A percentile compares a stretch with the other conserved stretches of the same genome.
Conservation (phyloP, 2,329 filamentous ascomycete genomes). For the Curvularia eragrostidis region DNA sequence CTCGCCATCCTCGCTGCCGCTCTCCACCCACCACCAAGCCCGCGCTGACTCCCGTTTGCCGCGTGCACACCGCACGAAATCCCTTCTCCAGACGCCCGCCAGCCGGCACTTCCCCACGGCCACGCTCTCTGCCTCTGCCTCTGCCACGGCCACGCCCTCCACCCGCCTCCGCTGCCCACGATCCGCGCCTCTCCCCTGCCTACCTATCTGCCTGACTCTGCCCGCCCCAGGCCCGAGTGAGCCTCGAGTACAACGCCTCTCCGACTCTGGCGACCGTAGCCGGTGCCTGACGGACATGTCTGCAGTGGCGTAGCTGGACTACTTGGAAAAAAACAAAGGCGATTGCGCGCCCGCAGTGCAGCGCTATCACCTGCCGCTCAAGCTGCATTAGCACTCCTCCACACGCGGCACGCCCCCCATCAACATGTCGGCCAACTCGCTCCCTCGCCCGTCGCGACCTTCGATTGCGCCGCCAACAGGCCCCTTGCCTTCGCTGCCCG, state of each 20-base stretch:
- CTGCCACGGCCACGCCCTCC: not conserved
- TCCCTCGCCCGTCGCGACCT: constrained; percentile 69
- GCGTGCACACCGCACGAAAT: not conserved
- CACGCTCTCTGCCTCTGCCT: not conserved
- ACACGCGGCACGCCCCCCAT: constrained; percentile 12
- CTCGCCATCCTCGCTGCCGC: constrained; percentile 1
- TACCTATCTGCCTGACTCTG: no score
- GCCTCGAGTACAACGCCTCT: not conserved
- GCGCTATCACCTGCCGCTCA: constrained; percentile 10
- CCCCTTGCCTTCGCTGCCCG: constrained; percentile 75
- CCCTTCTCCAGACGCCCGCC: not conserved
- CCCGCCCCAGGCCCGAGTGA: no score
- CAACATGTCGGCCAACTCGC: constrained; percentile 61
- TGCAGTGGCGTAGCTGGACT: constrained; percentile 26
- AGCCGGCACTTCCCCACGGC: not conserved
- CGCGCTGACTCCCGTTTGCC: constrained; percentile 8
- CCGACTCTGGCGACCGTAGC: constrained; percentile 8
- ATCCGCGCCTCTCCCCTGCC: not conserved
- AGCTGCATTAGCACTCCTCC: constrained; percentile 14
- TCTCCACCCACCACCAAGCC: no score
- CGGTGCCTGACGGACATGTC: constrained; percentile 36
- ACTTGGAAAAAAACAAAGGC: constrained; percentile 22
- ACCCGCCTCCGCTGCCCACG: not conserved
- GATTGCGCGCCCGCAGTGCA: constrained; percentile 21
- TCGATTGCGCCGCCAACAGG: constrained; percentile 71